Conservation (phyloP, 768 basidiomycete genomes). For the Agaricus subrufescens region DNA sequence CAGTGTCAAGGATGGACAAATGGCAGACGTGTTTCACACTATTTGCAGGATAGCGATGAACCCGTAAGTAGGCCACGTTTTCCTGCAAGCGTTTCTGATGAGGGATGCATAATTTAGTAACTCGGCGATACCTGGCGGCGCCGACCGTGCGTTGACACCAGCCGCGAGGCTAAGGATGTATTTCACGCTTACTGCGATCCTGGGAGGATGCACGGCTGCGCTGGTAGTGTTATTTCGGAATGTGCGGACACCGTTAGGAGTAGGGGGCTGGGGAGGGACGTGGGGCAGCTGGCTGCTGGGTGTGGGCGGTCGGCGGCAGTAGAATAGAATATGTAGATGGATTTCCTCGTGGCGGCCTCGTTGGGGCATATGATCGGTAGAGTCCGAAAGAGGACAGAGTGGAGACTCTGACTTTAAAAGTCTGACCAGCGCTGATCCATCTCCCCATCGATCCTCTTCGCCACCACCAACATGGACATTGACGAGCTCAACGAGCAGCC, state of each 20-base stretch:
- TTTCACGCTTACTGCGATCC: constrained; percentile 63
- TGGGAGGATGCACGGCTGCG: constrained; percentile 74
- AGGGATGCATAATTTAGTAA: constrained; percentile 32
- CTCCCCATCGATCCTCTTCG: constrained; percentile 13
- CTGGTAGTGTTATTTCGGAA: constrained; percentile 68
- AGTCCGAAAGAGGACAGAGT: constrained; percentile 10
- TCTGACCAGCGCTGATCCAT: constrained; percentile 2
- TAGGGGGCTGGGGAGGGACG: constrained; percentile 50
- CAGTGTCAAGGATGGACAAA: constrained; percentile 81
- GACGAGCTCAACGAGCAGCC: constrained; percentile 45
- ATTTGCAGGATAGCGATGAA: constrained; percentile 83
- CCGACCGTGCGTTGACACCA: constrained; percentile 70
- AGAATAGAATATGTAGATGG: neutral
- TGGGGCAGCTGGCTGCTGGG: constrained; percentile 70
- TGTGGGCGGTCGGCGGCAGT: constrained; percentile 36
- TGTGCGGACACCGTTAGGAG: constrained; percentile 48
- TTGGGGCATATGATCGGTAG: constrained; percentile 9
- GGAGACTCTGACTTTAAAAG: constrained; percentile 6
- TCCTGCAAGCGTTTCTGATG: constrained; percentile 34
- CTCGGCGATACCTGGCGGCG: constrained; percentile 76
- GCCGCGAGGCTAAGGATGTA: constrained; percentile 68
- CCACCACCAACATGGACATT: constrained; percentile 58
- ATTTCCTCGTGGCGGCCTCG: constrained; percentile 5
- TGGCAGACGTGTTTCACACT: constrained; percentile 82
- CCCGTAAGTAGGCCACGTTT: constrained; percentile 63